Conservation (phyloP, 106 monocot genomes). For the Dendrobium catenatum region DNA sequence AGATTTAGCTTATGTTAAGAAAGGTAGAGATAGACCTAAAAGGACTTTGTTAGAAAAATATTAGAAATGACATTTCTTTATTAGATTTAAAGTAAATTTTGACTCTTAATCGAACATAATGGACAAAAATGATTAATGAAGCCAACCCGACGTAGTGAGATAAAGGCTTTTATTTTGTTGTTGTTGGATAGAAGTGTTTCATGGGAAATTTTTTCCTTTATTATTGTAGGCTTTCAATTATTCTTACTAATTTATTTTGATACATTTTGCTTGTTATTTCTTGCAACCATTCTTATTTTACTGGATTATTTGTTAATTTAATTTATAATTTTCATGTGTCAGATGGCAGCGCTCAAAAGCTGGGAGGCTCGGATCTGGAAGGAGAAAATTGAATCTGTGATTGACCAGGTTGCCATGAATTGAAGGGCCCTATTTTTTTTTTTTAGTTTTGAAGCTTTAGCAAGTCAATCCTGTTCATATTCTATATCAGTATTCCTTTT, state of each 20-base stretch:
- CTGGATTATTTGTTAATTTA: not conserved
- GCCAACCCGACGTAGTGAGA: too few species aligned
- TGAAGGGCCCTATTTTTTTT: not conserved
- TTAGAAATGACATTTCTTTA: too few species aligned
- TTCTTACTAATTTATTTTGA: not conserved
- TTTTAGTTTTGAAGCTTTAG: not conserved
- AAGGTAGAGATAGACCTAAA: too few species aligned
- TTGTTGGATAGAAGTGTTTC: not conserved
- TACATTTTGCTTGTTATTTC: not conserved
- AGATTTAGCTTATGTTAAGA: too few species aligned
- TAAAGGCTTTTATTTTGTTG: too few species aligned
- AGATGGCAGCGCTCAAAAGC: conserved; percentile 91
- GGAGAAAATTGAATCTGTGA: conserved; percentile 83
- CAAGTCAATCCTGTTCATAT: not conserved
- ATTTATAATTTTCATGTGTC: conserved; percentile 4
- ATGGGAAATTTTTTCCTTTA: not conserved
- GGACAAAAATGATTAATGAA: too few species aligned
- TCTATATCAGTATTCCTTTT: not conserved
- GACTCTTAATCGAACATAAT: too few species aligned
- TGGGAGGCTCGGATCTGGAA: conserved; percentile 83
- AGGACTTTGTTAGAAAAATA: too few species aligned
- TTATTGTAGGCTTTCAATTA: not conserved
- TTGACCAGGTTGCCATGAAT: conserved; percentile 62
- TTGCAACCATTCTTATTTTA: not conserved
- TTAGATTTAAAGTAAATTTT: too few species aligned